Percentiles rank a stretch among this genome's conserved stretches.
These are phyloP conservation scores for Tetracladium marchalianum DNA, from an alignment of 495 filamentous ascomycete genomes.

Conservation along the genomic window DNA sequence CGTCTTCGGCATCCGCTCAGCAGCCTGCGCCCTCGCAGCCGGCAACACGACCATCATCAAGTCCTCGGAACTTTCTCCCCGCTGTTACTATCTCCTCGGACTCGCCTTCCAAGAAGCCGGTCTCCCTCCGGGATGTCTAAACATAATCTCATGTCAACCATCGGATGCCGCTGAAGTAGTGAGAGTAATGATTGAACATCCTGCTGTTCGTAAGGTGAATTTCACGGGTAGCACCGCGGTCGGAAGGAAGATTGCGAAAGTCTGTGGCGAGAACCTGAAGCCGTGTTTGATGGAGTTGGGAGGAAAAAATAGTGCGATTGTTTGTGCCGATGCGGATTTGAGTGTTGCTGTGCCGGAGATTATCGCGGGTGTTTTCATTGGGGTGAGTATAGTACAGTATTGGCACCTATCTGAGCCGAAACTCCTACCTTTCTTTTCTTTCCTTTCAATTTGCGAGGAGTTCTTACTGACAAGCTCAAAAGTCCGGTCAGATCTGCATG, in stretches of 20 bases:
- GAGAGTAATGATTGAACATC: constrained; percentile 40
- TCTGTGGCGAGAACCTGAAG: constrained; percentile 18
- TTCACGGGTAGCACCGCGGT: constrained; percentile 54
- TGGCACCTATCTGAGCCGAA: too few species aligned
- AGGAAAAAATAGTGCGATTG: constrained; percentile 46
- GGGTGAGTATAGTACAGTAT: constrained; percentile 20
- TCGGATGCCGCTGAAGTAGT: constrained; percentile 43
- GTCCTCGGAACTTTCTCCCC: constrained; percentile 65
- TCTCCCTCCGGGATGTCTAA: constrained; percentile 46
- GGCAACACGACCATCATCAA: constrained; percentile 72
- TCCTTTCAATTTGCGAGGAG: constrained; percentile 8
- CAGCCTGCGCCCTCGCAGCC: constrained; percentile 63
- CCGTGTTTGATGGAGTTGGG: constrained; percentile 6
- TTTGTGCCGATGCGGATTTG: constrained; percentile 54
- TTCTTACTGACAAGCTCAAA: background rate
- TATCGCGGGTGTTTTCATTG: constrained; percentile 39
- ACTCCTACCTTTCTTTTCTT: too few species aligned
- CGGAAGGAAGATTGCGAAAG: constrained; percentile 43
- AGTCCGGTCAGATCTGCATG: constrained; percentile 78
- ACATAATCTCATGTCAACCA: constrained; percentile 39
- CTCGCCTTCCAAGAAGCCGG: constrained; percentile 66
- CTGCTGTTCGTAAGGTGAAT: constrained; percentile 47
- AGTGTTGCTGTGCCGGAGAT: constrained; percentile 40
- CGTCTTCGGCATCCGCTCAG: constrained; percentile 54
- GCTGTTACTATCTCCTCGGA: constrained; percentile 62